phyloP scores from a whole-genome alignment of 805 yeast species.

The Debaryomyces maramus region DNA sequence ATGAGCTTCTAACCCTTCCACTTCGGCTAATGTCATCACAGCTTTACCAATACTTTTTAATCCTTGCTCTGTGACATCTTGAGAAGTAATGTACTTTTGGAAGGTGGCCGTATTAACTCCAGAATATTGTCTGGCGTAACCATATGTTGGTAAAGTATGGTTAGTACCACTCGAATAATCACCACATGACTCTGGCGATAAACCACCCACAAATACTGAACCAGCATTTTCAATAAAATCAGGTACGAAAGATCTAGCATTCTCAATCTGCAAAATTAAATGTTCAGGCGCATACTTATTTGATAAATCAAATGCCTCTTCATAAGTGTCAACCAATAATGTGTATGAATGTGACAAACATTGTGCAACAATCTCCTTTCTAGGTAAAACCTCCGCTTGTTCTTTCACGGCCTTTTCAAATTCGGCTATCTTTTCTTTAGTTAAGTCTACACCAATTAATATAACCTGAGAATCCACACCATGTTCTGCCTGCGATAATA shows the following conservation, averaged over 20 bases:
- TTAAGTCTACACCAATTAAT: constrained; percentile 76
- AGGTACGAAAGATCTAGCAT: constrained; percentile 72
- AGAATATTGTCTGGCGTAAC: constrained; percentile 95
- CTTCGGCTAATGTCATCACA: constrained; percentile 91
- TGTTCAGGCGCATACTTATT: constrained; percentile 98
- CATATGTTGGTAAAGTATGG: constrained; percentile 98
- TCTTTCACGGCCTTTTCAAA: constrained; percentile 80
- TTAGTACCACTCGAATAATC: constrained; percentile 98
- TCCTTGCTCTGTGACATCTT: constrained; percentile 84
- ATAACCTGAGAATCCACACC: constrained; percentile 98
- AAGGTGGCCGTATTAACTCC: constrained; percentile 96
- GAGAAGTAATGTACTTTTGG: constrained; percentile 93
- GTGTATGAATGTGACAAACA: constrained; percentile 91
- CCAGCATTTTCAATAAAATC: constrained; percentile 88
- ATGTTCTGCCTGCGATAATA: constrained; percentile 97
- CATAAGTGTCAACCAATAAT: constrained; percentile 63
- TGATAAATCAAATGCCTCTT: constrained; percentile 83
- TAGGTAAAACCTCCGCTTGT: constrained; percentile 83
- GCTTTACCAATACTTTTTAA: constrained; percentile 89
- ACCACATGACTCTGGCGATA: constrained; percentile 97
- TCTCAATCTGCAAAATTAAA: constrained; percentile 82
- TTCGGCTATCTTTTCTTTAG: constrained; percentile 55
- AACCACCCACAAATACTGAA: constrained; percentile 92
- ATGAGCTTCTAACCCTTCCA: constrained; percentile 97
- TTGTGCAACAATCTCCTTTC: constrained; percentile 89